Evolutionary conservation across 1,284 basidiomycete species (phyloP), one percentile per base, ranked within the genome.

Genomic region (Irpex rosettiformis): DNA sequence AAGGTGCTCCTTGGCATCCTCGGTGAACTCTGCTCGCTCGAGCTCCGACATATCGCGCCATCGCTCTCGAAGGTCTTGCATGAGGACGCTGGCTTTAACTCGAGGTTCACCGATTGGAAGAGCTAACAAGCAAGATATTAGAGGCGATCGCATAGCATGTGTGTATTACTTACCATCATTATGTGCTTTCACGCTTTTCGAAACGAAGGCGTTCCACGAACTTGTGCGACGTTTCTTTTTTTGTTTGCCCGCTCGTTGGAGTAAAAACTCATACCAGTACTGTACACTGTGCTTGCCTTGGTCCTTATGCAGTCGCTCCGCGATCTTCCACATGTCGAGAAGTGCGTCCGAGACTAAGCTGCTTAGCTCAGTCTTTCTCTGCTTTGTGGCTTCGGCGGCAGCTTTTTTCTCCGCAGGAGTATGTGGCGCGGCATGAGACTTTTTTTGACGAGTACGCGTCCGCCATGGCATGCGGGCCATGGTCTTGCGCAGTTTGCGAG

Each of bases 191-290:
- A 62, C 33, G 27, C 56, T 43, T 4, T 40, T 47, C 16, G 56
- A 53, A 1, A 62, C 21, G 42, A 49, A 64, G 11, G 52, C 63
- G 33, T 64, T 64, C 63, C 61, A 64, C 4, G 37, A 40, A 22
- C 59, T 64, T n/a, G 47, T 18, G 22, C 57, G 56, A 13, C 61
- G 52, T 42, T 42, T 54, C 18, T 43, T 22, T 11, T 47, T 54
- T 28, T 27, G 25, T 10, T 45, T 33, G 18, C 52, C 49, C n/a
- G 51, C 4, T 3, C 18, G 40, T 28, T 60, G 58, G 1, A 60
- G 51, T 2, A 60, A 43, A 7, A 40, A 25, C 3, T 60, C 47
- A 27, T 54, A 11, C 37, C 47, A 60, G 37, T 60, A 54, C 10
- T 56, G 24, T 18, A 45, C 29, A 24, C 33, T 21, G 53, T 60